Evolutionary conservation across 805 yeast species (phyloP).

Genomic region (Sugiyamaella marilandica): DNA sequence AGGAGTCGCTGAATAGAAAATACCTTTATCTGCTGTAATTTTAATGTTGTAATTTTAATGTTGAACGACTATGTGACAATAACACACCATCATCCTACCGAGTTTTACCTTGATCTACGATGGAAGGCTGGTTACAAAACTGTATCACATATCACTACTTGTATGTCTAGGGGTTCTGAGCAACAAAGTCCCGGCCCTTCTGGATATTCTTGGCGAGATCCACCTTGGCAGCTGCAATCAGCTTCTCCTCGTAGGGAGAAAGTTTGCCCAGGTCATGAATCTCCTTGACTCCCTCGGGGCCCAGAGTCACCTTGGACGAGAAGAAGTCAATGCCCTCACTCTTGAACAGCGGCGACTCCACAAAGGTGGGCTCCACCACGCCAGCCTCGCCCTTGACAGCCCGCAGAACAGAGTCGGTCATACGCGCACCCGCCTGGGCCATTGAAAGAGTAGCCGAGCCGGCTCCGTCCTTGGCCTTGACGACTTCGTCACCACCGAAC

Average conservation of each 20-base stretch:
- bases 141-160: constrained; percentile 1
- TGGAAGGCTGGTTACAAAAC: no score
- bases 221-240: constrained; percentile 76
- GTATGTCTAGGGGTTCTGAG: constrained; percentile 33
- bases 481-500: constrained; percentile 96
- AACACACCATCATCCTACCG: no score
- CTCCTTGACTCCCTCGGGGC: constrained; percentile 81
- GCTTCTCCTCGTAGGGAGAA: constrained; percentile 75
- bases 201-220: constrained; percentile 82
- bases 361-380: constrained; percentile 51
- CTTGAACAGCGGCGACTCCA: constrained; percentile 72
- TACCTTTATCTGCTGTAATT: no score
- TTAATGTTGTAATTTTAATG: no score
- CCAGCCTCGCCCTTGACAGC: constrained; percentile 42
- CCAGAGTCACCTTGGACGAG: constrained; percentile 91
- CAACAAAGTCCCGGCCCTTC: constrained; percentile 84
- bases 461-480: constrained; percentile 88
- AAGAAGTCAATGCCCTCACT: constrained; percentile 93
- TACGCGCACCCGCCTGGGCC: constrained; percentile 88
- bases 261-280: constrained; percentile 76
- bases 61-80: no score
- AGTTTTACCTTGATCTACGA: no score
- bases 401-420: constrained; percentile 51
- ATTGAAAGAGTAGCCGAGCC: constrained; percentile 91
- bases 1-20: no score